These are phyloP conservation scores for Aspergillus asperescens DNA, from an alignment of 495 filamentous ascomycete species.

Conservation along the genomic window DNA sequence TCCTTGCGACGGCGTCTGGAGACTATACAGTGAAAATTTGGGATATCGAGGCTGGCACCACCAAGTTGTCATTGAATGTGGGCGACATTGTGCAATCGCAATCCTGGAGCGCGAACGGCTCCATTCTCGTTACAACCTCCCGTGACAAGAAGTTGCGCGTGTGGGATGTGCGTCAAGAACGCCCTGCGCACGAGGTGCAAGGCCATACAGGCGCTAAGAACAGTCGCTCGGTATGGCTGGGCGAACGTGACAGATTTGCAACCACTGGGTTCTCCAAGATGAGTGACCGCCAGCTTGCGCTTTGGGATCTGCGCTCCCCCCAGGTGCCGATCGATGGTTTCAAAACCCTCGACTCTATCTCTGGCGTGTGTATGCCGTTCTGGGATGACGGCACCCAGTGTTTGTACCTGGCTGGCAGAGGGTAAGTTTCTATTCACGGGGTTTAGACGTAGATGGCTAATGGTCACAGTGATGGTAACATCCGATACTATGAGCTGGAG, in stretches of 20 bases:
- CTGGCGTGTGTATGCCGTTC: constrained; percentile 98
- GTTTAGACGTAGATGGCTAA: constrained; percentile 14
- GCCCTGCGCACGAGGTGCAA: constrained; percentile 72
- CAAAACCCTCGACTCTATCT: constrained; percentile 83
- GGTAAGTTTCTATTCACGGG: constrained; percentile 50
- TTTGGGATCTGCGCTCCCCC: constrained; percentile 86
- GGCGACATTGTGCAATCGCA: constrained; percentile 89
- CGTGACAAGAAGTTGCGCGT: constrained; percentile 96
- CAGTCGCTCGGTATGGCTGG: constrained; percentile 92
- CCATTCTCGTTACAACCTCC: constrained; percentile 85
- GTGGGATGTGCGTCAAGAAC: constrained; percentile 94
- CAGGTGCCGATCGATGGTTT: constrained; percentile 83
- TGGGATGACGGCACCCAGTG: constrained; percentile 96
- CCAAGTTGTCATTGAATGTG: constrained; percentile 71
- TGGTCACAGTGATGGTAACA: constrained; percentile 79
- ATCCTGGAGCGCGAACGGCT: constrained; percentile 92
- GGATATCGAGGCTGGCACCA: constrained; percentile 79
- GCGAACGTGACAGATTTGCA: constrained; percentile 87
- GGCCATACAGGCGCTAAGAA: constrained; percentile 95
- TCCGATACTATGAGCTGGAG: constrained; percentile 94
- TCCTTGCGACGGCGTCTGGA: constrained; percentile 91
- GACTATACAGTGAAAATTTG: constrained; percentile 94
- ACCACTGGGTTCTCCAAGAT: constrained; percentile 97
- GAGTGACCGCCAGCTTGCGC: constrained; percentile 91
- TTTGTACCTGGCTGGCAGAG: constrained; percentile 91